These are phyloP conservation scores for Talaromyces borbonicus DNA, from an alignment of 495 filamentous ascomycete genomes.

Conservation along the genomic window DNA sequence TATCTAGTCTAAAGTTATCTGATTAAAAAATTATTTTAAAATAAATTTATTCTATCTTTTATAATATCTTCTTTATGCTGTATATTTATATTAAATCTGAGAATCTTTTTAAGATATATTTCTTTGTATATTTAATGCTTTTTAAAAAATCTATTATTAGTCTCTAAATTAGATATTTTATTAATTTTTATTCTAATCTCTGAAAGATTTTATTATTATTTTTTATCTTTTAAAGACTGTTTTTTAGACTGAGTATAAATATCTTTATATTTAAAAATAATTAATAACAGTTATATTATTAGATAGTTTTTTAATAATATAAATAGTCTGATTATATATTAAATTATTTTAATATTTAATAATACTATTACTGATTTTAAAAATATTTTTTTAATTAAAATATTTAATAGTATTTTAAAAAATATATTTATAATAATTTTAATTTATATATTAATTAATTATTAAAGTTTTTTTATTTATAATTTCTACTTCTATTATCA, in stretches of 20 bases:
- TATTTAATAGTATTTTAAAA: constrained; percentile 1
- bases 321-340: constrained; percentile 2
- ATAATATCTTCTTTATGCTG: neutral
- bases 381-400: constrained; percentile 4
- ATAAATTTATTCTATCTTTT: neutral
- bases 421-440: constrained; percentile 9
- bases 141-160: constrained; percentile 1
- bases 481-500: constrained; percentile 4
- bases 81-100: neutral
- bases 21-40: neutral
- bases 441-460: constrained; percentile 7
- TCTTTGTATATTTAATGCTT: neutral
- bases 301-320: constrained; percentile 5
- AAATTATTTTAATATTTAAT: neutral
- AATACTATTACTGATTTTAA: neutral
- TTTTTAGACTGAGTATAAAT: constrained; percentile 3
- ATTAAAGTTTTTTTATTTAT: constrained; percentile 3
- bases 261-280: neutral
- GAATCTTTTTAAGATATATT: constrained; percentile 1
- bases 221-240: neutral
- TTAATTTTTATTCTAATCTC: neutral
- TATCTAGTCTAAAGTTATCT: constrained; percentile 6
- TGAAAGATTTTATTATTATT: constrained; percentile 1
- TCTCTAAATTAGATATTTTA: neutral
- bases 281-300: neutral